Evolutionary conservation across 2,329 filamentous ascomycete species (phyloP).

Genomic region (Trichoderma citrinoviride): DNA sequence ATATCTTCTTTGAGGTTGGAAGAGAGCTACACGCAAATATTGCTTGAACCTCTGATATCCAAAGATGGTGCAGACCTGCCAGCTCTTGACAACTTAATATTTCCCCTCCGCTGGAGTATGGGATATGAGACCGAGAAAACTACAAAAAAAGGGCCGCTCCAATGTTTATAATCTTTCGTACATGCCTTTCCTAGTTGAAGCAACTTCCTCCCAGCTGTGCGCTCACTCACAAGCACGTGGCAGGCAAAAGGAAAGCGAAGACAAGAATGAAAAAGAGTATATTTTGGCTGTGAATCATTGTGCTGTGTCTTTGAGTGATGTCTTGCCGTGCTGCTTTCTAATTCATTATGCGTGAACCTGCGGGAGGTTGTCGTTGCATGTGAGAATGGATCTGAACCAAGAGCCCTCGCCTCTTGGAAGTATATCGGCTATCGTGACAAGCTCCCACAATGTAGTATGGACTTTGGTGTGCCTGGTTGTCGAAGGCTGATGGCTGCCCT

Average conservation of each 20-base stretch:
- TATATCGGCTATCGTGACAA: not conserved
- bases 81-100: slow-evolving; percentile 34
- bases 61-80: slow-evolving; percentile 30
- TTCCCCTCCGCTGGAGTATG: slow-evolving; percentile 30
- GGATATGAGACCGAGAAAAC: slow-evolving; percentile 29
- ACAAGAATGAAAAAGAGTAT: slow-evolving; percentile 35
- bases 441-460: too few relatives aligned
- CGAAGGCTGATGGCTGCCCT: not conserved
- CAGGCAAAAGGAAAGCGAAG: slow-evolving; percentile 34
- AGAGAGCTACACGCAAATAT: slow-evolving; percentile 29
- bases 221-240: slow-evolving; percentile 36
- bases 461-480: too few relatives aligned
- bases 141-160: slow-evolving; percentile 25
- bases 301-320: not conserved
- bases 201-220: slow-evolving; percentile 38
- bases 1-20: slow-evolving; percentile 29
- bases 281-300: slow-evolving; percentile 27
- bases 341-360: not conserved
- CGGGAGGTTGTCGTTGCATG: not conserved
- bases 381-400: not conserved
- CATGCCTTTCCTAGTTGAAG: slow-evolving; percentile 34
- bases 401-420: not conserved
- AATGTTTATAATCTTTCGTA: slow-evolving; percentile 37
- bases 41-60: slow-evolving; percentile 30
- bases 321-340: not conserved